Base-by-base conservation (phyloP, 2,329 filamentous ascomycete species). In the Talaromyces sp. region DNA sequence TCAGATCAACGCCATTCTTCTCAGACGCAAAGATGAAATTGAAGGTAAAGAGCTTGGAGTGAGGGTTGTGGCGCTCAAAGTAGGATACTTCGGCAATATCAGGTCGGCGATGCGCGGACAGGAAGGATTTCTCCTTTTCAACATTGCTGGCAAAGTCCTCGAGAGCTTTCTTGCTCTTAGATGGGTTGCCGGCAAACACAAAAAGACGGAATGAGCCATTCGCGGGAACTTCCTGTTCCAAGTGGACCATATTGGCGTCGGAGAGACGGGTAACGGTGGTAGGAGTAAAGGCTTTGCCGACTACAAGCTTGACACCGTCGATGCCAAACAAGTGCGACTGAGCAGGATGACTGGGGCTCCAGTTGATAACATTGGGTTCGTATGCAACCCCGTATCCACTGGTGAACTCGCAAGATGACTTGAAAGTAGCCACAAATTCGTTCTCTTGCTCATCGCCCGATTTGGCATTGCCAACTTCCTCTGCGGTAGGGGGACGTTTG, bases 311-410 rank as follows among this genome's bases (percentile, higher is more conserved):
- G 39, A 84, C 87, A 37, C 86, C 83, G 47, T 84, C 77, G 2
- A 89, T 85, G 65, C 91, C 84, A 74, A 95, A 89, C 65, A 92
- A 79, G 11, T 84, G 78, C 19, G 90, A 91, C 72, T 90, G 83
- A 14, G 89, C 91, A 0, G 87, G 83, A 77, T 97, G 93, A 3
- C 81, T 81, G 0, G 86, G 77, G 10, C 89, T 90, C 91, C 92
- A 96, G 80, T 96, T 97, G 78, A 96, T 84, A 35, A 85, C 79
- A 78, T 96, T 97, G 62, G 90, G 84, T 68, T 88, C 85, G 81
- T 97, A 97, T 35, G 88, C 89, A 24, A 97, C 92, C 66, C 93
- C 93, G 75, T 96, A 97, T 65, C 93, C 93, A 68, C 90, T 93
- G 11, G 93, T 97, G 77, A 97, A 96, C 73, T 95, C 92, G 82